Conservation (phyloP, 176 grass and related monocot genomes). For the Oryza brachyantha region DNA sequence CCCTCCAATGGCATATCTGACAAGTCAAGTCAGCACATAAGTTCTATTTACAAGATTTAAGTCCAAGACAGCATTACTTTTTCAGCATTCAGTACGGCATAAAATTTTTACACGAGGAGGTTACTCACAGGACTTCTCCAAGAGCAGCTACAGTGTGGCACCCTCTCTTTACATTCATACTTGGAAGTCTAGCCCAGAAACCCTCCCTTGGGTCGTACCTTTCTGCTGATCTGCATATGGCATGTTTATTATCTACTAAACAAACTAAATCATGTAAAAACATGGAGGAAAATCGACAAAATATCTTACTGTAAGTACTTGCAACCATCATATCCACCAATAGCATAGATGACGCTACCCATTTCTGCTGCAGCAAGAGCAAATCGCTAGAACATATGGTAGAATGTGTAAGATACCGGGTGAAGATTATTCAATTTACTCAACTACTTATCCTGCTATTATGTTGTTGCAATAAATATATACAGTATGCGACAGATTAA, state of each 20-base stretch:
- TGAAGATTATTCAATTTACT: constrained; percentile 21
- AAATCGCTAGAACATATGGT: constrained; percentile 68
- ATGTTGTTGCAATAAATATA: not conserved
- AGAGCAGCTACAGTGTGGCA: constrained; percentile 56
- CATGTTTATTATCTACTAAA: constrained; percentile 7
- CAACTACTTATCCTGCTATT: not conserved
- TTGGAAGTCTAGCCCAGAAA: constrained; percentile 72
- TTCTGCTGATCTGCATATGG: constrained; percentile 66
- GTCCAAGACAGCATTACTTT: not conserved
- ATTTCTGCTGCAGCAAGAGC: constrained; percentile 61
- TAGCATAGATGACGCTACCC: constrained; percentile 57
- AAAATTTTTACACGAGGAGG: not conserved
- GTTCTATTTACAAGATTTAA: constrained; percentile 13
- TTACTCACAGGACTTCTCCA: constrained; percentile 57
- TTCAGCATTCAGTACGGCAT: not conserved
- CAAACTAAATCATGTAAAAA: constrained; percentile 7
- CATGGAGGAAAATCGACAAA: not conserved
- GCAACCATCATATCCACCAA: constrained; percentile 77
- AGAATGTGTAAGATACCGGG: constrained; percentile 20
- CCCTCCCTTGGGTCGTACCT: constrained; percentile 95
- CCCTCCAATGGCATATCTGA: constrained; percentile 77
- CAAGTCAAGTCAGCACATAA: constrained; percentile 7
- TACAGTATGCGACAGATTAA: not conserved
- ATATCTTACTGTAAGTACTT: constrained; percentile 66
- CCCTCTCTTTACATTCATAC: constrained; percentile 74